Base-by-base conservation (phyloP, 139 green algal species). In the Zygnema circumcarinatum region DNA sequence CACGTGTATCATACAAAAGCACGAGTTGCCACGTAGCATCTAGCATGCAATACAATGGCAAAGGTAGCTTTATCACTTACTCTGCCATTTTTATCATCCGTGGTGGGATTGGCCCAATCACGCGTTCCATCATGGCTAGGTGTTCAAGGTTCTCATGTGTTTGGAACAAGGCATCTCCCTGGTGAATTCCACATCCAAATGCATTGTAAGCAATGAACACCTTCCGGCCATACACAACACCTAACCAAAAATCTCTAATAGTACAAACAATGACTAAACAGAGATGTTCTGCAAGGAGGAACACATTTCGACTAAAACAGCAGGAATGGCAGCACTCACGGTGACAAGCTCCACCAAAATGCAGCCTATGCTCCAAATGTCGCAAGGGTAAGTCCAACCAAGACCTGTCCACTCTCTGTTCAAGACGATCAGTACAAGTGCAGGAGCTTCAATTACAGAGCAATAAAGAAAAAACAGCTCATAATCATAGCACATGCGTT, bases 121-220 rank as follows among this genome's bases (percentile, higher is more conserved):
- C 94, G n/a, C 83, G 67, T 92, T 99, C 93, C 96, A 99, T 99
- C 97, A 99, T 99, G 1, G 95, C 97, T 54, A 99, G 90, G 92
- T 99, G 97, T 91, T 99, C 97, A 86, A 98, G 84, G 93, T 99
- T 98, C 54, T 99, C 96, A 89, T 99, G 97, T 42, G 97, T 99
- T 90, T 98, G 92, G 40, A 98, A 98, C n/a, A 98, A 90, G 21
- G 95, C 95, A 38, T 97, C 93, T 29, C 95, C 87, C 87, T 91
- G 80, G 21, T 22, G 21, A 87, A n/a, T 53, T 1, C 82, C n/a
- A 41, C 22, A 21, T 25, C 35, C 69, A 39, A 40, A 31, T 25
- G 56, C 56, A 72, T 29, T 31, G 29, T 29, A 72, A 29, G 56
- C 56, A 29, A 72, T 29, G 56, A 25, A 72, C 56, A 31, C 56